Conservation (phyloP, 2,329 filamentous ascomycete species). For the Bipolaris oryzae region DNA sequence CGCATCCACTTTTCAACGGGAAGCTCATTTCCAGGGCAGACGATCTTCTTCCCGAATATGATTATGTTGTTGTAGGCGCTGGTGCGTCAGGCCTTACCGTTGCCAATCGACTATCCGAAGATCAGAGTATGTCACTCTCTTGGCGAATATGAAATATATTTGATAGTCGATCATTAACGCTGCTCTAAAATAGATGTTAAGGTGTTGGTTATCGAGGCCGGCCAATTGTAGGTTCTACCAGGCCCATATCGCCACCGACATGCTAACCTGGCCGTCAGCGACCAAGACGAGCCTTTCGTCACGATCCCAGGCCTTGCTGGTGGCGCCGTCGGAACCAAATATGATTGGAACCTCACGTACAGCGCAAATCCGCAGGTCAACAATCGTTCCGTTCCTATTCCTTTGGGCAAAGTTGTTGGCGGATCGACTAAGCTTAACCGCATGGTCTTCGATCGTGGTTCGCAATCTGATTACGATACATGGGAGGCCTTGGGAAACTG, state of each 20-base stretch:
- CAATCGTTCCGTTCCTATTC: conserved; percentile 20
- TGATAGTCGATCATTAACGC: not conserved
- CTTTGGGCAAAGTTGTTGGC: conserved; percentile 31
- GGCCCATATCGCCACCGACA: not conserved
- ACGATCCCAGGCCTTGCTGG: conserved; percentile 35
- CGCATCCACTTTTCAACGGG: conserved; percentile 27
- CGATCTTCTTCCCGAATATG: conserved; percentile 25
- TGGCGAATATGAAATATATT: no score
- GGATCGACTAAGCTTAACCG: conserved; percentile 49
- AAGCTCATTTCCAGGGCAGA: conserved; percentile 18
- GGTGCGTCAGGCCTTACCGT: conserved; percentile 37
- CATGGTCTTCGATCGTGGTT: conserved; percentile 38
- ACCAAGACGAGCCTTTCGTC: conserved; percentile 29
- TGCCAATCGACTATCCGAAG: conserved; percentile 37
- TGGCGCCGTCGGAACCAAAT: conserved; percentile 31
- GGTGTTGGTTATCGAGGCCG: conserved; percentile 34
- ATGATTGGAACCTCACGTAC: conserved; percentile 35
- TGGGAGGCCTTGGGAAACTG: conserved; percentile 35
- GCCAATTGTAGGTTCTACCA: conserved; percentile 22
- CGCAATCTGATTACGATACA: conserved; percentile 39
- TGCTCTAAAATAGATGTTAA: conserved; percentile 14
- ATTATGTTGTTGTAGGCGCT: conserved; percentile 38
- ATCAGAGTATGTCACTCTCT: conserved; percentile 15
- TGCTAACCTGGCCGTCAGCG: conserved; percentile 19
- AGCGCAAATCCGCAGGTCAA: conserved; percentile 16